Percentiles rank a stretch among this genome's conserved stretches.
These are phyloP conservation scores for Penicillium sp. DNA, from an alignment of 2,329 filamentous ascomycete species.

Conservation along the genomic window DNA sequence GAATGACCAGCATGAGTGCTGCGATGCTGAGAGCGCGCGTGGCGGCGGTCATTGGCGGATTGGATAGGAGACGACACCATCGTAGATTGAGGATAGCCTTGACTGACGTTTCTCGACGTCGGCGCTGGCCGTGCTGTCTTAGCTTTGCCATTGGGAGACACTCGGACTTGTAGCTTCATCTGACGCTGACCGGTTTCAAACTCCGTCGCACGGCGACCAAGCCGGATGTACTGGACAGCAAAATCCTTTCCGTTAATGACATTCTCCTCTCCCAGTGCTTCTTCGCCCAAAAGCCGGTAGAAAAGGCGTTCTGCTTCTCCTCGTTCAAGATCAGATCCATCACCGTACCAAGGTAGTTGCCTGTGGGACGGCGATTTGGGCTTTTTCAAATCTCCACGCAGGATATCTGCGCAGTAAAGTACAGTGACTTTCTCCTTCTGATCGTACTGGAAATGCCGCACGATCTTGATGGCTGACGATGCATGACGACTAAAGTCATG, in stretches of 20 bases:
- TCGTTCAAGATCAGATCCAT: slow-evolving; percentile 64
- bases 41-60: slow-evolving; percentile 39
- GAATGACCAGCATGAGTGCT: slow-evolving; percentile 22
- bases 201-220: slow-evolving; percentile 44
- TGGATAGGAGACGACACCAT: slow-evolving; percentile 63
- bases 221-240: slow-evolving; percentile 61
- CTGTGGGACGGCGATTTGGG: slow-evolving; percentile 52
- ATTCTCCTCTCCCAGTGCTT: slow-evolving; percentile 68
- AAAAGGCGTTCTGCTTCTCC: slow-evolving; percentile 82
- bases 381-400: slow-evolving; percentile 65
- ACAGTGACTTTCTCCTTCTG: slow-evolving; percentile 60
- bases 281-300: slow-evolving; percentile 67
- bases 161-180: slow-evolving; percentile 53
- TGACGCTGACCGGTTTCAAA: slow-evolving; percentile 44
- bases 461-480: slow-evolving; percentile 63
- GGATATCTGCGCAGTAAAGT: slow-evolving; percentile 75
- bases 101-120: slow-evolving; percentile 34
- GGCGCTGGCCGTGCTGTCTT: slow-evolving; percentile 24
- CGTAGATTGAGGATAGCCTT: slow-evolving; percentile 57
- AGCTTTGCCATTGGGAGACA: slow-evolving; percentile 43
- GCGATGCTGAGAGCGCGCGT: slow-evolving; percentile 25
- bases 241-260: slow-evolving; percentile 62
- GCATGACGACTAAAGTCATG: slow-evolving; percentile 76
- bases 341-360: slow-evolving; percentile 58
- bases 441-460: slow-evolving; percentile 51